phyloP scores from a whole-genome alignment of 768 basidiomycete genomes.

The Sporobolomyces pararoseus region DNA sequence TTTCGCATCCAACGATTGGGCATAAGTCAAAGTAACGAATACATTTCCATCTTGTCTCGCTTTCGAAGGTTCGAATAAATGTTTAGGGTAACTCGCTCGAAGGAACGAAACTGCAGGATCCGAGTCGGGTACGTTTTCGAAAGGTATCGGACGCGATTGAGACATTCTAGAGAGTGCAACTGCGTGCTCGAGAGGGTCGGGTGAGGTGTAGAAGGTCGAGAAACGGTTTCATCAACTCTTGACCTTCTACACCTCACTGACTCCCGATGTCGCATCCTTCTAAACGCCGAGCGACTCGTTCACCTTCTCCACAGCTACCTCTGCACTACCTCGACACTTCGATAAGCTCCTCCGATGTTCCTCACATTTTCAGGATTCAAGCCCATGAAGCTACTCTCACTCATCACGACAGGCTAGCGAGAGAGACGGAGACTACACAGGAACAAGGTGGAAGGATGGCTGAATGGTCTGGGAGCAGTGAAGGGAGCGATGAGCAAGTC shows the following conservation, averaged over 20 bases:
- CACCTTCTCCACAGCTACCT: not conserved
- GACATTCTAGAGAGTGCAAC: too few relatives aligned
- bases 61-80: not conserved
- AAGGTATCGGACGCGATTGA: not conserved
- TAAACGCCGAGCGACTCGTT: slow-evolving; percentile 5
- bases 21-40: slow-evolving; percentile 52
- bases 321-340: not conserved
- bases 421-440: not conserved
- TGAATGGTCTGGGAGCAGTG: slow-evolving; percentile 43
- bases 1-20: slow-evolving; percentile 62
- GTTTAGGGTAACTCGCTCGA: not conserved
- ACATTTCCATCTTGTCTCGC: slow-evolving; percentile 1
- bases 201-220: not conserved
- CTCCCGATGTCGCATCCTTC: not conserved
- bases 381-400: slow-evolving; percentile 74
- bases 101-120: not conserved
- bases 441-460: slow-evolving; percentile 24
- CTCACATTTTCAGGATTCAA: slow-evolving; percentile 50
- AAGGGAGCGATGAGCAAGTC: slow-evolving; percentile 74
- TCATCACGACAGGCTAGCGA: slow-evolving; percentile 46
- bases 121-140: not conserved
- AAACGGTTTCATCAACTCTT: not conserved
- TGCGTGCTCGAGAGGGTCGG: too few relatives aligned
- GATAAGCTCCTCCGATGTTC: not conserved
- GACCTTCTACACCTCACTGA: not conserved